A percentile compares a stretch with the other conserved stretches of the same genome.
These are phyloP conservation scores for Geranium incanum DNA, from an alignment of 441 rosid genomes.

Conservation along the genomic window DNA sequence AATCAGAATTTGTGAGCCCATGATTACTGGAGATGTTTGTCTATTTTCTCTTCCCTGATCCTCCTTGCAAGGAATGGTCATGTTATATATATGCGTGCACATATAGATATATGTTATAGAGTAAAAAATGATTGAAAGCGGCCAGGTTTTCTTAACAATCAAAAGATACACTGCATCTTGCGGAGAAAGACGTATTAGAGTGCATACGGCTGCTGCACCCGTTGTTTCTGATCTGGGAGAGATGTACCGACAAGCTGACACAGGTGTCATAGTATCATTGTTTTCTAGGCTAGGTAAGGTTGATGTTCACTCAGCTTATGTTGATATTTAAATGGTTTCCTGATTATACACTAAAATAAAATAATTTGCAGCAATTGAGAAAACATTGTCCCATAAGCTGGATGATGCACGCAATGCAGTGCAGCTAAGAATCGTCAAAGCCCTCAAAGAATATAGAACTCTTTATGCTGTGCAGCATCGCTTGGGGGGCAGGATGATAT, in stretches of 20 bases:
- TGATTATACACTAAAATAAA: constrained; percentile 17
- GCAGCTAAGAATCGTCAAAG: constrained; percentile 78
- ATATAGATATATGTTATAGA: constrained; percentile 5
- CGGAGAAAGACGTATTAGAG: constrained; percentile 98
- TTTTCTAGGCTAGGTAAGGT: constrained; percentile 72
- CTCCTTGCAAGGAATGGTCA: constrained; percentile 1
- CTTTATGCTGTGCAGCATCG: constrained; percentile 94
- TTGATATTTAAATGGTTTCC: constrained; percentile 2
- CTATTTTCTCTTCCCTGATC: not conserved
- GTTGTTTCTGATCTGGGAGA: constrained; percentile 88
- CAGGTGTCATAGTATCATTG: constrained; percentile 77
- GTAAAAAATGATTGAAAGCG: not conserved
- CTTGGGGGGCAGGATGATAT: constrained; percentile 79
- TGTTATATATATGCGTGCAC: not conserved
- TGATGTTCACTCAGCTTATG: constrained; percentile 14
- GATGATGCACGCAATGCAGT: constrained; percentile 79
- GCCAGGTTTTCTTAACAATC: constrained; percentile 38
- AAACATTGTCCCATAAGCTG: constrained; percentile 68
- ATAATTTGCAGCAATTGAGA: constrained; percentile 73
- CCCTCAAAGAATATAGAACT: constrained; percentile 78
- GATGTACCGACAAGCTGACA: constrained; percentile 95
- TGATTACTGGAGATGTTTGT: not conserved
- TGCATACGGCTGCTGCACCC: constrained; percentile 90
- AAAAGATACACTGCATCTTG: constrained; percentile 95
- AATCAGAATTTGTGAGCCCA: not conserved